Conservation (phyloP, 768 basidiomycete species). For the Russula dissimulans region DNA sequence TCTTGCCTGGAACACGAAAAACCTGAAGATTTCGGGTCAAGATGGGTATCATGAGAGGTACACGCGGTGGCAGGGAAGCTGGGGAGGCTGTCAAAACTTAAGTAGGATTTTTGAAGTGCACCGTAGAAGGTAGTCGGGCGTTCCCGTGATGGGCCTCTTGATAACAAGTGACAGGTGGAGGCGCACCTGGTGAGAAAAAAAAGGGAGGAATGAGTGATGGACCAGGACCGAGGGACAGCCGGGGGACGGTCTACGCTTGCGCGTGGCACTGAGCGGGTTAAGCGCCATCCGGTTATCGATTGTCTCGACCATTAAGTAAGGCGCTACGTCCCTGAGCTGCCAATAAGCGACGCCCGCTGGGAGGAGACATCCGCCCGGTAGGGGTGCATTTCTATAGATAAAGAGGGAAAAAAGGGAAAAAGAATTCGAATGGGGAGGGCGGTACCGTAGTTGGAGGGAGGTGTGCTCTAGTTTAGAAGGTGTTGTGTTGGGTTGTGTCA, state of each 20-base stretch:
- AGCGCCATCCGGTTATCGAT: slow-evolving; percentile 13
- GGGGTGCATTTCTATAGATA: not conserved
- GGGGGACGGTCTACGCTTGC: slow-evolving; percentile 2
- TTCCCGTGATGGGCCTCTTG: slow-evolving; percentile 22
- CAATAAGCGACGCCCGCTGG: slow-evolving; percentile 6
- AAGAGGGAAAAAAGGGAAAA: not conserved
- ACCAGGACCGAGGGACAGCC: slow-evolving; percentile 10
- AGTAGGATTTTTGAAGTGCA: not conserved
- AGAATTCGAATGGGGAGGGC: not conserved
- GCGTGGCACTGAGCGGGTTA: not conserved
- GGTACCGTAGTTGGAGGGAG: not conserved
- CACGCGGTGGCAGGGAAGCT: not conserved
- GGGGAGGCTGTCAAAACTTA: slow-evolving; percentile 9
- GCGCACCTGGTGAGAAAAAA: slow-evolving; percentile 10
- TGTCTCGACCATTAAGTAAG: slow-evolving; percentile 3
- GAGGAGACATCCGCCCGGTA: not conserved
- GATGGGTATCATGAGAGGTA: slow-evolving; percentile 1
- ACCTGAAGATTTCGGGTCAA: not conserved
- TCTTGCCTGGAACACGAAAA: not conserved
- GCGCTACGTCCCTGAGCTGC: slow-evolving; percentile 8
- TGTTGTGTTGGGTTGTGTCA: slow-evolving; percentile 11
- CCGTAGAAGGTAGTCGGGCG: not conserved
- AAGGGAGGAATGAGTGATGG: slow-evolving; percentile 10
- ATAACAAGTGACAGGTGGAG: slow-evolving; percentile 47
- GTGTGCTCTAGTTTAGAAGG: slow-evolving; percentile 2